These are phyloP conservation scores for Xylariomycetidae sp. DNA, from an alignment of 2,329 filamentous ascomycete species.

Conservation along the genomic window DNA sequence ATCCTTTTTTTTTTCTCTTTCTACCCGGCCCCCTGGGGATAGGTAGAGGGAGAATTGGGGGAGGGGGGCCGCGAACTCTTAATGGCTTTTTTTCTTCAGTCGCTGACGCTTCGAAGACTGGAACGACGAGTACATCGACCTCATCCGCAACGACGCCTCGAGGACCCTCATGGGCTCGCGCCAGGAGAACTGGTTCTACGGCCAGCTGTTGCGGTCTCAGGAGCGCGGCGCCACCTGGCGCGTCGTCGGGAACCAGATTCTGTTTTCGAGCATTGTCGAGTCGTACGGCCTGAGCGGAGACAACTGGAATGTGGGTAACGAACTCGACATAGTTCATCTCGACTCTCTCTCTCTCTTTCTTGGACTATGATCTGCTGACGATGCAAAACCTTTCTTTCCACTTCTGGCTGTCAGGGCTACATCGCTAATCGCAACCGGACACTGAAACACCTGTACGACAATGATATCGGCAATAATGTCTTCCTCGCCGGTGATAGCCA, in stretches of 20 bases:
- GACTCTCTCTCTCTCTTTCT: no score
- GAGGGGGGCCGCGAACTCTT: no score
- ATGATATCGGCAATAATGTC: conserved; percentile 68
- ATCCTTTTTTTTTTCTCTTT: no score
- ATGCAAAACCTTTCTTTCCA: conserved; percentile 1
- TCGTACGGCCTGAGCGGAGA: no score
- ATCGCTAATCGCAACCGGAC: conserved; percentile 68
- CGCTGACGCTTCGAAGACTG: conserved; percentile 47
- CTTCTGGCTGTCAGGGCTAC: conserved; percentile 57
- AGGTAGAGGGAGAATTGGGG: no score
- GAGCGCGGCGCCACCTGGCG: conserved; percentile 66
- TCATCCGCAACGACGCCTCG: conserved; percentile 61
- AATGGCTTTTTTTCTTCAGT: no score
- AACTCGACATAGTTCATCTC: conserved; percentile 6
- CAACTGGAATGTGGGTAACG: conserved; percentile 31
- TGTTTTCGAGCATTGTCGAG: no score
- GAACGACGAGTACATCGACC: conserved; percentile 58
- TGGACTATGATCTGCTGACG: no score
- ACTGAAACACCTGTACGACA: conserved; percentile 58
- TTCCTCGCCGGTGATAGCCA: conserved; percentile 69
- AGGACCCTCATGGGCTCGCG: conserved; percentile 66
- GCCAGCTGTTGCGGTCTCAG: conserved; percentile 51
- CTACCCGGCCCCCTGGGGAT: no score
- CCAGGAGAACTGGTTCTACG: conserved; percentile 74
- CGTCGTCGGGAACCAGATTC: conserved; percentile 65